These are phyloP conservation scores for Colletotrichum eleusines DNA, from an alignment of 2,329 filamentous ascomycete genomes.

Conservation along the genomic window DNA sequence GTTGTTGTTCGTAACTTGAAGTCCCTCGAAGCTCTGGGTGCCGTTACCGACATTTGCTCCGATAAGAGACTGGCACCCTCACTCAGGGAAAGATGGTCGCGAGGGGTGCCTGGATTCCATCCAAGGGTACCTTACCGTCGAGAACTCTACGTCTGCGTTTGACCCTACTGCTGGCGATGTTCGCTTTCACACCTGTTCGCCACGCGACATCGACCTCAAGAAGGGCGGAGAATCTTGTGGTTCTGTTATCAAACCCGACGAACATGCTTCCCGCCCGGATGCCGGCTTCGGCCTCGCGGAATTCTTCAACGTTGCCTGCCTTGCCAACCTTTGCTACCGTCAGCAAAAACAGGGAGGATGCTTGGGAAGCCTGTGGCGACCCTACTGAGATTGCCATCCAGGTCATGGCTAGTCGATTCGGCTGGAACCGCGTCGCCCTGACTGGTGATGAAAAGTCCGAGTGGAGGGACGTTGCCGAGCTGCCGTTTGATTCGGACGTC, in stretches of 20 bases:
- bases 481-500: slow-evolving; percentile 78
- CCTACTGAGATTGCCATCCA: slow-evolving; percentile 77
- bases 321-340: slow-evolving; percentile 68
- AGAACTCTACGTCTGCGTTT: slow-evolving; percentile 65
- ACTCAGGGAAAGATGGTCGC: slow-evolving; percentile 75
- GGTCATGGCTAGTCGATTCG: slow-evolving; percentile 73
- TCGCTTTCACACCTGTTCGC: slow-evolving; percentile 49
- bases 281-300: slow-evolving; percentile 61
- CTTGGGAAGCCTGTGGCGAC: slow-evolving; percentile 69
- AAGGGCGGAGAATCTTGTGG: slow-evolving; percentile 44
- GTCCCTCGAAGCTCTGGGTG: slow-evolving; percentile 70
- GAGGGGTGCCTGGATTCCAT: slow-evolving; percentile 69
- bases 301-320: slow-evolving; percentile 70
- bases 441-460: slow-evolving; percentile 61
- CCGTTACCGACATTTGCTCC: slow-evolving; percentile 58
- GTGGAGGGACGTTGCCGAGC: slow-evolving; percentile 72
- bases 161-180: slow-evolving; percentile 67
- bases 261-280: too few relatives aligned
- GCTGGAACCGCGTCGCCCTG: slow-evolving; percentile 64
- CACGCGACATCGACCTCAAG: slow-evolving; percentile 32
- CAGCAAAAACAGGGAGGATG: slow-evolving; percentile 55
- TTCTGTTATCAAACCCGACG: slow-evolving; percentile 45
- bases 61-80: slow-evolving; percentile 71
- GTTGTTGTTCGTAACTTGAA: slow-evolving; percentile 66
- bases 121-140: slow-evolving; percentile 67